phyloP scores from a whole-genome alignment of 257 asterid genomes.

The Solanum peruvianum region DNA sequence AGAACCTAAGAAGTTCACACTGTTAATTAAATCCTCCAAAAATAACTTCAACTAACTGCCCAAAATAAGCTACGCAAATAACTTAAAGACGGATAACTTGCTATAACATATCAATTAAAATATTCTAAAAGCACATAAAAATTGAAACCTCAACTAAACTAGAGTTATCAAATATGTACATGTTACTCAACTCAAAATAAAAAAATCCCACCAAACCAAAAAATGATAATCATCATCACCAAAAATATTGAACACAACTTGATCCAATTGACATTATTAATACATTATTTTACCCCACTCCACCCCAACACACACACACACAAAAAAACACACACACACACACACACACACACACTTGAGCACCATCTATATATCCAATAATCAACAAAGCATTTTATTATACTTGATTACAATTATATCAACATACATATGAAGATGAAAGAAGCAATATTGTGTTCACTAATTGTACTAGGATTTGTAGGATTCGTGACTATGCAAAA shows the following conservation, averaged over 20 bases:
- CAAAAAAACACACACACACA: too few species aligned
- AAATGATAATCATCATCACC: not conserved
- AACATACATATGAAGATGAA: not conserved
- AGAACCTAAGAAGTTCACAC: too few species aligned
- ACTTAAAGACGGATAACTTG: too few species aligned
- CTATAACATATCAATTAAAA: too few species aligned
- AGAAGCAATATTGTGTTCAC: not conserved
- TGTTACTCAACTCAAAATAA: not conserved
- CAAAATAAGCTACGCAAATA: too few species aligned
- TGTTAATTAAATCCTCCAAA: too few species aligned
- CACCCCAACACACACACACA: not conserved
- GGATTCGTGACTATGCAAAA: not conserved
- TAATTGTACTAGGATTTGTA: not conserved
- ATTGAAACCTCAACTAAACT: not conserved
- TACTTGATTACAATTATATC: not conserved
- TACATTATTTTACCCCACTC: not conserved
- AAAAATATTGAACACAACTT: not conserved
- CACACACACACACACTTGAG: too few species aligned
- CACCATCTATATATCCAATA: not conserved
- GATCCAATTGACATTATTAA: not conserved
- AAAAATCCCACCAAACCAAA: not conserved
- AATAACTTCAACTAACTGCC: too few species aligned
- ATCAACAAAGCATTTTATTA: not conserved
- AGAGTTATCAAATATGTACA: not conserved
- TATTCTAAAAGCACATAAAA: not conserved